These are phyloP conservation scores for Trichophyton rubrum DNA, from an alignment of 2,329 filamentous ascomycete species.

Conservation along the genomic window DNA sequence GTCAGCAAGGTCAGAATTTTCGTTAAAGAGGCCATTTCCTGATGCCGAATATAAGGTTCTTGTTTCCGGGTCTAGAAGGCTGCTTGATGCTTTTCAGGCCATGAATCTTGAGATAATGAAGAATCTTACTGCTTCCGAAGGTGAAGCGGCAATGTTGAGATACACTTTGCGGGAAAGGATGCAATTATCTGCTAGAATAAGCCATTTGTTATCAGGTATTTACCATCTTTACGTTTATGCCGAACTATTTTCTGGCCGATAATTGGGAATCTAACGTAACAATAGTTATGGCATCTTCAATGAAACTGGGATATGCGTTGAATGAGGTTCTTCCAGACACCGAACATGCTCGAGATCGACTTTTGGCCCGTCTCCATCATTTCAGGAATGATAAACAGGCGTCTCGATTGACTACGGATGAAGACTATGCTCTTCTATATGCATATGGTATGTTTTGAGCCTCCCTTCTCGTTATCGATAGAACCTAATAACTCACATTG, in stretches of 20 bases:
- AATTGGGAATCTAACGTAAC: conserved; percentile 23
- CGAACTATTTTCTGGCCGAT: no score
- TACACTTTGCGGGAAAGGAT: conserved; percentile 69
- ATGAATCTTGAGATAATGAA: conserved; percentile 89
- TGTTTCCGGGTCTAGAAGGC: conserved; percentile 64
- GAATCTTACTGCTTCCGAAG: conserved; percentile 59
- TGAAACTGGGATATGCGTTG: conserved; percentile 89
- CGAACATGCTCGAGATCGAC: conserved; percentile 62
- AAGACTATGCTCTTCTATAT: conserved; percentile 83
- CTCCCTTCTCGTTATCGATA: not conserved
- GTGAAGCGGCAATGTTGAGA: conserved; percentile 66
- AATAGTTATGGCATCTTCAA: conserved; percentile 70
- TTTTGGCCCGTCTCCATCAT: conserved; percentile 77
- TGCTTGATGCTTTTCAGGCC: conserved; percentile 87
- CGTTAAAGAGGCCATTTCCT: conserved; percentile 77
- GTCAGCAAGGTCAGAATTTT: conserved; percentile 72
- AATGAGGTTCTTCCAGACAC: conserved; percentile 80
- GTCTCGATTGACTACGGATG: conserved; percentile 35
- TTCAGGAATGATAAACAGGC: conserved; percentile 59
- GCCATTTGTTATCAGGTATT: conserved; percentile 59
- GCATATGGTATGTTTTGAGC: conserved; percentile 55
- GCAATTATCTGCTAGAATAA: conserved; percentile 75
- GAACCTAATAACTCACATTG: not conserved
- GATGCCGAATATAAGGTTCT: conserved; percentile 59
- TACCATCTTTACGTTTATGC: conserved; percentile 11